These are phyloP conservation scores for Theobroma cacao DNA, from an alignment of 345 rosid species.

Conservation along the genomic window DNA sequence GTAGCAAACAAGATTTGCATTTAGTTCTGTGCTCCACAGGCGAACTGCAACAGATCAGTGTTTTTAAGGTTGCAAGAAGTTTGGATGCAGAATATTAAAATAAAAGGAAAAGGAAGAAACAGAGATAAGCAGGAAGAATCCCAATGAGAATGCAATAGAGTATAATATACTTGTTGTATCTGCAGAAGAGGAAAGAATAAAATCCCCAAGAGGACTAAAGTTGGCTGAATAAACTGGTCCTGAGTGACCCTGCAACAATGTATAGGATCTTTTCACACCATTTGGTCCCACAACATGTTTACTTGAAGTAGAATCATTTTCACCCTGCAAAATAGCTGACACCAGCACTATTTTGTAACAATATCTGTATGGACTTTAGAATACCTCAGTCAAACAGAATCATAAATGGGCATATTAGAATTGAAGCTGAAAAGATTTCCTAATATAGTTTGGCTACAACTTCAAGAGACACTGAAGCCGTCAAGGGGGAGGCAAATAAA, in stretches of 20 bases:
- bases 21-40: slow-evolving; percentile 91
- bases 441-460: background rate
- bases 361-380: slow-evolving; percentile 1
- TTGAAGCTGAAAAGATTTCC: background rate
- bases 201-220: slow-evolving; percentile 90
- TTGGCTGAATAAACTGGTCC: slow-evolving; percentile 93
- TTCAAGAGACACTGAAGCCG: background rate
- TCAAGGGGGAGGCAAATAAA: background rate
- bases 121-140: background rate
- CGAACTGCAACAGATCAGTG: slow-evolving; percentile 52
- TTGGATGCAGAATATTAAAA: background rate
- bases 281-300: slow-evolving; percentile 48
- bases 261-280: slow-evolving; percentile 61
- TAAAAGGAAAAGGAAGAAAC: background rate
- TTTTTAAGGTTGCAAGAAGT: background rate
- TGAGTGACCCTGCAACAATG: slow-evolving; percentile 82
- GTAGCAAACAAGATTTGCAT: slow-evolving; percentile 97
- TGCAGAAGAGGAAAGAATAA: slow-evolving; percentile 87
- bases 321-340: slow-evolving; percentile 76
- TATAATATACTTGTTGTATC: slow-evolving; percentile 72
- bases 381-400: background rate
- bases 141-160: background rate
- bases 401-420: background rate
- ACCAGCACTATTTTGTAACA: slow-evolving; percentile 20
- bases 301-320: slow-evolving; percentile 47